Base-by-base conservation (phyloP, 2,329 filamentous ascomycete species). In the Amauroascus niger region DNA sequence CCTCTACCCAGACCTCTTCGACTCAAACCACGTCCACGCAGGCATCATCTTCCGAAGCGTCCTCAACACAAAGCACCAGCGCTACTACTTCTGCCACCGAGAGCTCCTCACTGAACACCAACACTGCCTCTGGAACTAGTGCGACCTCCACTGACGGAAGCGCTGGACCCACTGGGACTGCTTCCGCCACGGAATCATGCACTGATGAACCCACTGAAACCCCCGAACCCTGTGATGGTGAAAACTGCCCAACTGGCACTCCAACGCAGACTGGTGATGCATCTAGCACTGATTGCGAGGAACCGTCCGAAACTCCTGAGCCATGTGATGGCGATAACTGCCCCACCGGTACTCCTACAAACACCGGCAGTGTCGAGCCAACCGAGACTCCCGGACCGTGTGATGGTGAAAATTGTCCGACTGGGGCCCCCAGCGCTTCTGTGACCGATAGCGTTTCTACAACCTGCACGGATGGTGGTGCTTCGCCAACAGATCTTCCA, bases 171-270 rank as follows among this genome's bases (percentile, higher is more conserved):
- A 20, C 20, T 6, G 40, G 28, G 3, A 47, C 26, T 26, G 46
- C 32, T 16, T 26, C 46, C 20, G 7, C 22, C 18, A 49, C 20
- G 9, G 40, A 24, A 14, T 44, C 20, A 13, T 11, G 16, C 28
- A 48, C 45, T 20, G 32, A 24, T 16, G 16, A 37, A 28, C 32
- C 35, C 20, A 39, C 47, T 28, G 33, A 32, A 16, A 40, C 47
- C 9, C 18, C 44, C 37, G 13, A 37, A 24, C 45, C 45, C 35
- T 48, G 45, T 14, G 16, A 48, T 14, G 45, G 45, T 9, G 30
- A 48, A 6, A n/a, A 49, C 46, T 49, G 46, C 20, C 46, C 30
- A n/a, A 49, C 40, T 26, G 40, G n/a, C 9, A 44, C 40, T 26
- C 20, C 20, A 9, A 41, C 28, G 11, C 28, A 32, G 28, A 32